phyloP scores from a whole-genome alignment of 805 yeast species.

The Nakazawaea holstii region DNA sequence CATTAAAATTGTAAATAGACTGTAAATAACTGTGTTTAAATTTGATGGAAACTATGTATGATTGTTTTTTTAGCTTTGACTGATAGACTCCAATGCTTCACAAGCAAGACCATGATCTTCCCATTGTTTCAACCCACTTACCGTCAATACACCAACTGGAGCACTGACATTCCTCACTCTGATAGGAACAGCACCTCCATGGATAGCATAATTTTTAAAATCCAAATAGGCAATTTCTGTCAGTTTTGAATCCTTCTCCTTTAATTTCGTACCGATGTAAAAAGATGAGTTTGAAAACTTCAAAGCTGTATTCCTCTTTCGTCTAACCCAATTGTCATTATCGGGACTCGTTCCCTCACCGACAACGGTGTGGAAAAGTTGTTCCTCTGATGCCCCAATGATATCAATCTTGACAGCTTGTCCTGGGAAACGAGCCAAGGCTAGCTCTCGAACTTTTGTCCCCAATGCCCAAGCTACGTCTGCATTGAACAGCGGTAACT shows the following conservation, averaged over 20 bases:
- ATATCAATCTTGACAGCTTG: constrained; percentile 41
- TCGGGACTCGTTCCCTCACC: constrained; percentile 35
- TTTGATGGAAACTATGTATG: no score
- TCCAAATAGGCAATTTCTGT: constrained; percentile 35
- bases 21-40: no score
- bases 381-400: constrained; percentile 38
- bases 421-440: constrained; percentile 21
- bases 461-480: constrained; percentile 45
- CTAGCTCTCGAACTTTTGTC: constrained; percentile 29
- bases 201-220: constrained; percentile 40
- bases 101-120: constrained; percentile 49
- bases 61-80: no score
- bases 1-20: no score
- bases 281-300: constrained; percentile 45
- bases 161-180: constrained; percentile 24
- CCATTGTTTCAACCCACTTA: constrained; percentile 51
- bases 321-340: constrained; percentile 47
- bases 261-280: constrained; percentile 39
- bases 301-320: constrained; percentile 43
- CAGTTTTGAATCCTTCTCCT: constrained; percentile 27
- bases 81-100: constrained; percentile 15
- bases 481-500: constrained; percentile 18
- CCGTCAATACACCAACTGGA: constrained; percentile 42
- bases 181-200: constrained; percentile 55
- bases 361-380: constrained; percentile 36